phyloP scores from a whole-genome alignment of 179 eudicot species.

The Patellifolia procumbens region DNA sequence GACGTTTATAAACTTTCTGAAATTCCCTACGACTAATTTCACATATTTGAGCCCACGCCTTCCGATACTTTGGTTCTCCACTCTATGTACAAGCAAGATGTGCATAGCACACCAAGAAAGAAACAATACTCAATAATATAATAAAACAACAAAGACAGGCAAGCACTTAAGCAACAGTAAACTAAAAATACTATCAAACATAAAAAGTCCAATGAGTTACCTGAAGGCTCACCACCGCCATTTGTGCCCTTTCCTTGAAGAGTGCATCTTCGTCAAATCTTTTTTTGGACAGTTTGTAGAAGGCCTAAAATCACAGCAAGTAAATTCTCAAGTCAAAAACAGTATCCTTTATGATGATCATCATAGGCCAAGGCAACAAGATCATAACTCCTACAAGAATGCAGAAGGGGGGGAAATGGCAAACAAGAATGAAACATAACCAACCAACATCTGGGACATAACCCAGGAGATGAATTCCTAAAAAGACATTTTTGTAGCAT shows the following conservation, averaged over 20 bases:
- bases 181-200: not conserved
- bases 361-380: not conserved
- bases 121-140: not conserved
- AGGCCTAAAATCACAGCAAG: constrained; percentile 42
- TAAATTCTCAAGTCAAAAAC: not conserved
- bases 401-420: not conserved
- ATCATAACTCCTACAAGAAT: too few species aligned
- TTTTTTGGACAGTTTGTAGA: constrained; percentile 88
- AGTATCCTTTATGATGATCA: not conserved
- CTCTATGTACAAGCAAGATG: constrained; percentile 46
- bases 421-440: not conserved
- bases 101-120: constrained; percentile 4
- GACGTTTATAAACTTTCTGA: constrained; percentile 29
- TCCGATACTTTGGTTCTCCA: constrained; percentile 68
- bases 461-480: not conserved
- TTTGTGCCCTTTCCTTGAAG: constrained; percentile 89
- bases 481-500: too few species aligned
- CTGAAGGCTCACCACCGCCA: constrained; percentile 93
- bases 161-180: too few species aligned
- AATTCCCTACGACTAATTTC: constrained; percentile 80
- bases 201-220: constrained; percentile 36
- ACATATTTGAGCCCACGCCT: constrained; percentile 89
- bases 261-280: constrained; percentile 77
- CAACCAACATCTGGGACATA: not conserved
- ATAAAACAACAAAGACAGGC: not conserved